phyloP scores from a whole-genome alignment of 1,284 basidiomycete genomes.

The Sparassis latifolia region DNA sequence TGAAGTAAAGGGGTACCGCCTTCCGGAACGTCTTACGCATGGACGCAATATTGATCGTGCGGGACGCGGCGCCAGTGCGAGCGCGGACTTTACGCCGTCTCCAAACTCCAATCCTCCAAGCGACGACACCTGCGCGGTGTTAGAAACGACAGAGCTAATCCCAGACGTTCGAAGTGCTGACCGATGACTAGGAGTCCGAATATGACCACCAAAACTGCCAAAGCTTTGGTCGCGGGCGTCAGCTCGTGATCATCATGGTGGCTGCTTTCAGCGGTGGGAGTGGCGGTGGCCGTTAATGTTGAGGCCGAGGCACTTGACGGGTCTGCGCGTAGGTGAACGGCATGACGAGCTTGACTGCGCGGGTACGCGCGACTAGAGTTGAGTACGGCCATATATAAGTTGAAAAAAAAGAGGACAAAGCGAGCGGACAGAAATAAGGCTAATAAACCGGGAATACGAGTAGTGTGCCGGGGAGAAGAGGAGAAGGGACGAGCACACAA shows the following conservation, averaged over 20 bases:
- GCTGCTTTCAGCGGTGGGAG: neutral
- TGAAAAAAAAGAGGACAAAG: conserved; percentile 12
- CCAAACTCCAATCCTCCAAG: conserved; percentile 26
- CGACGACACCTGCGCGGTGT: conserved; percentile 20
- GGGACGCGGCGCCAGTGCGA: conserved; percentile 14
- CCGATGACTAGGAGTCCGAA: neutral
- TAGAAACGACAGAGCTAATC: neutral
- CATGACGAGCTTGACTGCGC: too few relatives aligned
- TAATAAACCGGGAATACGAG: neutral
- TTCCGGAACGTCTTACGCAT: conserved; percentile 1
- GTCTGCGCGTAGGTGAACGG: neutral
- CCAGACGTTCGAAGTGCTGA: neutral
- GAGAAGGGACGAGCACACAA: neutral
- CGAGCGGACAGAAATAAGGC: conserved; percentile 10
- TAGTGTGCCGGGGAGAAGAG: neutral
- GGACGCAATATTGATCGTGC: conserved; percentile 7
- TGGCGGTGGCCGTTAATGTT: neutral
- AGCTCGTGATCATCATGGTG: neutral
- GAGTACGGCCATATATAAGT: conserved; percentile 21
- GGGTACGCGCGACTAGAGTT: conserved; percentile 7
- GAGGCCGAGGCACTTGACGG: neutral
- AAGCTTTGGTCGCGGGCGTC: neutral
- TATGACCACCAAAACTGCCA: neutral
- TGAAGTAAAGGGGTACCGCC: conserved; percentile 14
- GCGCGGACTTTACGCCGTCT: conserved; percentile 14